Evolutionary conservation across 192 early-diverging fungal genomes (phyloP), one percentile per base, ranked within the genome.

Genomic region (Pilaira anomala): DNA sequence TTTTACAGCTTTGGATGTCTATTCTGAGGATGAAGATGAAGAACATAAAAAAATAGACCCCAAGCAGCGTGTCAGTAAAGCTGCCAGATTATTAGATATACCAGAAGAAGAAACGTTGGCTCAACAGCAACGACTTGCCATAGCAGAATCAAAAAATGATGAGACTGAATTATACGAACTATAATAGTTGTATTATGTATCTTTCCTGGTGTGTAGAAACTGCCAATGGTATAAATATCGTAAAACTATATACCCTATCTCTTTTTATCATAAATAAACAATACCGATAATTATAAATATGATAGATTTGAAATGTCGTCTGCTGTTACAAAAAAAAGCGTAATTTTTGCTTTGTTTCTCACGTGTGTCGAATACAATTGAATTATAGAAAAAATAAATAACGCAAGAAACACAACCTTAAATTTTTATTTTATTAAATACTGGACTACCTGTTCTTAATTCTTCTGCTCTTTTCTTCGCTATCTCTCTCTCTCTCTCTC

Each of bases 161-260:
- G 33, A 36, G 11, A 36, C 7, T 36, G 33, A 5, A 9, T 9
- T 36, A 36, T 36, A 36, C 33, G 5, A 36, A 36, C 33, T 36
- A 36, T 36, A 36, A 16, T 16, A n/a, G 42, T 8, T 12, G 12
- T 40, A 5, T 8, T 40, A 5, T 40, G 5, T 12, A 40, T 40
- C 39, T 12, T 8, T 40, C 39, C 39, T 40, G 12, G 12, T 40
- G 55, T 41, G 30, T 40, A 18, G 33, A 41, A 57, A 24, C n/a
- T 39, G 24, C 39, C 55, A 57, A n/a, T 54, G 52, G 52, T 28
- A 3, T 54, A 54, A 54, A 54, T 54, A 54, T 54, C 52, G 52
- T 28, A 54, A 36, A 36, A 36, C 33, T 36, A 36, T 36, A 36
- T 36, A 36, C 33, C 33, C 33, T 36, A 36, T 36, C 33, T 36